Percentiles rank a stretch among this genome's conserved stretches.
phyloP scores from a whole-genome alignment of 2,329 filamentous ascomycete genomes.

The Pseudogymnoascus sp. region DNA sequence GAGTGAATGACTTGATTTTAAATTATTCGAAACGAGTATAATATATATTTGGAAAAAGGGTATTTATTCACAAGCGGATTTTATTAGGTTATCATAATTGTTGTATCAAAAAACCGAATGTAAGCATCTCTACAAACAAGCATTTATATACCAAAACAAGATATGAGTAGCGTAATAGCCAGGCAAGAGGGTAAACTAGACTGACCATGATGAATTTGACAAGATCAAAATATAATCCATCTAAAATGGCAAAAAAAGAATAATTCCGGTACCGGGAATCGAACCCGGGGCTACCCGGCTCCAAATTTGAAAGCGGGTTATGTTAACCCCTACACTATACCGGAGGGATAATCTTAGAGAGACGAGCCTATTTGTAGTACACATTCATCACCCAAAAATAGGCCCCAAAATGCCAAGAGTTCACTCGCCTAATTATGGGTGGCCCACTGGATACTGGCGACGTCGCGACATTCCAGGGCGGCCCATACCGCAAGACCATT shows the following conservation, averaged over 20 bases:
- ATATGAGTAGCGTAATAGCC: neutral
- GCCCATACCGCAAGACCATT: neutral
- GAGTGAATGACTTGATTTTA: neutral
- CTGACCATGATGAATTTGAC: neutral
- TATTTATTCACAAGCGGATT: neutral
- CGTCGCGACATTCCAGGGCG: slow-evolving; percentile 1
- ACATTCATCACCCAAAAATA: neutral
- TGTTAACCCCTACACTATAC: slow-evolving; percentile 14
- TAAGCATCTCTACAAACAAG: neutral
- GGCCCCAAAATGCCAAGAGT: neutral
- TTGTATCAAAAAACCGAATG: neutral
- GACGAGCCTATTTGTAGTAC: neutral
- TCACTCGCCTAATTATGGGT: neutral
- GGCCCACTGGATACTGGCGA: slow-evolving; percentile 4
- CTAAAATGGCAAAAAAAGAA: slow-evolving; percentile 1
- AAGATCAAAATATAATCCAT: neutral
- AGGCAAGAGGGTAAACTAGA: neutral
- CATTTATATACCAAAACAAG: neutral
- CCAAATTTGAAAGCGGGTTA: slow-evolving; percentile 12
- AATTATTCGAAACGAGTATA: neutral
- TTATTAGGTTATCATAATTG: neutral
- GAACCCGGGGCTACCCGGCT: slow-evolving; percentile 13
- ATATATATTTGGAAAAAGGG: neutral
- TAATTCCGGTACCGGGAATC: slow-evolving; percentile 14
- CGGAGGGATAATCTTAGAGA: slow-evolving; percentile 6